Evolutionary conservation across 108 stramenopile species (phyloP).

Genomic region (Bacterosira constricta): DNA sequence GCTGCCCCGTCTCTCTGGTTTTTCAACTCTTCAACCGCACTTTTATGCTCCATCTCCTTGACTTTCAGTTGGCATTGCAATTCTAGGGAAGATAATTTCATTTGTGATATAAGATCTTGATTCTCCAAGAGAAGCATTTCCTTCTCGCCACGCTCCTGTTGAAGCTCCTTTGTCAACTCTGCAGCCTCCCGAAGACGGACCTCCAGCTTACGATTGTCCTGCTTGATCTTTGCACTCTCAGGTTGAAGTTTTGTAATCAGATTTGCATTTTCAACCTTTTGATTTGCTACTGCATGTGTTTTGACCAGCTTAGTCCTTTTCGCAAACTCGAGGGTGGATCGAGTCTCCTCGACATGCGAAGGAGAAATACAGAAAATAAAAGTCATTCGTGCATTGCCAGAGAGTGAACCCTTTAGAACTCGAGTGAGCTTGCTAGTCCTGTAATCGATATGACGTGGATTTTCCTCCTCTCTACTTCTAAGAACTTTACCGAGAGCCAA

Average conservation of each 20-base stretch:
- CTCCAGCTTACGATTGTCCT: constrained; percentile 28
- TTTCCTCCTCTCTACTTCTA: constrained; percentile 44
- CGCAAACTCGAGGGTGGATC: constrained; percentile 96
- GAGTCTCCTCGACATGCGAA: constrained; percentile 96
- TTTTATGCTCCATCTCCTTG: no score
- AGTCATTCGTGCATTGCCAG: constrained; percentile 76
- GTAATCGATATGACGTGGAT: constrained; percentile 88
- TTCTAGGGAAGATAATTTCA: background rate
- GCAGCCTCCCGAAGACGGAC: no score
- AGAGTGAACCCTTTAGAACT: constrained; percentile 94
- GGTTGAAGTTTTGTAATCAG: constrained; percentile 10
- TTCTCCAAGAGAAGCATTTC: constrained; percentile 35
- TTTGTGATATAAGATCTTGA: no score
- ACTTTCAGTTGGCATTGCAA: background rate
- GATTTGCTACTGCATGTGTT: constrained; percentile 98
- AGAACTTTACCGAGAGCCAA: constrained; percentile 78
- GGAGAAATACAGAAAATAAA: constrained; percentile 91
- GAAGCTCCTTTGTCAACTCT: background rate
- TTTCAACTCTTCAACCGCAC: no score
- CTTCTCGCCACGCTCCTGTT: constrained; percentile 9
- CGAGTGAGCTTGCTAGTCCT: constrained; percentile 97
- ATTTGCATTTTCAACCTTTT: constrained; percentile 63
- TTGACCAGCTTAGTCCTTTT: constrained; percentile 98
- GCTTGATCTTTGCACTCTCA: constrained; percentile 35
- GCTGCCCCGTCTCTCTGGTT: no score